Percentiles rank a stretch among this genome's conserved stretches.
phyloP scores from a whole-genome alignment of 768 basidiomycete species.

The Lentinula sp. region DNA sequence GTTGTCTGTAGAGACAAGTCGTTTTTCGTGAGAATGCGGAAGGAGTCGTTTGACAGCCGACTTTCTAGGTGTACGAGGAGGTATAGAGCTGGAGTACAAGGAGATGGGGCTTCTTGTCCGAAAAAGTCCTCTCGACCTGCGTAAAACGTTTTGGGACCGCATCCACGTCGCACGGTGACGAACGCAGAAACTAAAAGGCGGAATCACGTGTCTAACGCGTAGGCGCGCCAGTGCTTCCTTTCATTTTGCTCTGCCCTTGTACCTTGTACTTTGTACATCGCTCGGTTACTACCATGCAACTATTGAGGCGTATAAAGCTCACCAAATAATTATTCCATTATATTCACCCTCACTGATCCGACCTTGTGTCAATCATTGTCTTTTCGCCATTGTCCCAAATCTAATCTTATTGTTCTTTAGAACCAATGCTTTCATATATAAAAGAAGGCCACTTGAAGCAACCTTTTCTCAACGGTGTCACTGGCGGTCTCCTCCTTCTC shows the following conservation, averaged over 20 bases:
- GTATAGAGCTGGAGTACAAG: neutral
- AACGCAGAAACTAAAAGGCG: no score
- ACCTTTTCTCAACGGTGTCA: slow-evolving; percentile 1
- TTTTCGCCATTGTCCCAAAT: neutral
- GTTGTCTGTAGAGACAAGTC: neutral
- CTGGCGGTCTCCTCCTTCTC: slow-evolving; percentile 1
- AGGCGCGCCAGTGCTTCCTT: neutral
- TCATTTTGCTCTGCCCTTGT: neutral
- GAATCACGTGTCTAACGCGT: neutral
- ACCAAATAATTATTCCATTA: neutral
- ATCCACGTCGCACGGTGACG: neutral
- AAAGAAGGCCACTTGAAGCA: neutral
- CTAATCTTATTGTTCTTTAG: slow-evolving; percentile 1
- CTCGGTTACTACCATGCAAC: no score
- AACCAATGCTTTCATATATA: neutral
- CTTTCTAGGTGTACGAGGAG: neutral
- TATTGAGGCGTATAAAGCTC: neutral
- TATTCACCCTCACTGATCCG: neutral
- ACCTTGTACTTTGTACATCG: neutral
- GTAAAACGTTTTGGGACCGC: slow-evolving; percentile 5
- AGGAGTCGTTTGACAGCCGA: neutral
- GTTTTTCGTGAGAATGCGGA: neutral
- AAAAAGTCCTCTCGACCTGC: neutral
- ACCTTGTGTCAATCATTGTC: neutral
- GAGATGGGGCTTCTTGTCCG: neutral